Conservation (phyloP, 352 stramenopile genomes). For the Phytophthora lateralis region DNA sequence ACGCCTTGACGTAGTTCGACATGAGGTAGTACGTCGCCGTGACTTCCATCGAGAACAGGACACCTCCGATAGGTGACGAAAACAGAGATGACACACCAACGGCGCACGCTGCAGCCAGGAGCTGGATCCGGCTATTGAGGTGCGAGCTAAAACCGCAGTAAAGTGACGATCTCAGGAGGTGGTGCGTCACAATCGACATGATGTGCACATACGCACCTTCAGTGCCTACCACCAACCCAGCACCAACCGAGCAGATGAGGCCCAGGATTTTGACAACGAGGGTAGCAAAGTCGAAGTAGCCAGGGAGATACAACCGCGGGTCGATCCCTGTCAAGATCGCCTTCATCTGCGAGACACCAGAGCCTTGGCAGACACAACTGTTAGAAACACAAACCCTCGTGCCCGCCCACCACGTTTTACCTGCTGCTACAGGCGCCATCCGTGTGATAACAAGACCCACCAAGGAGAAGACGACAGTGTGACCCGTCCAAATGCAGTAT, state of each 20-base stretch:
- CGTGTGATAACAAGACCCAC: constrained; percentile 62
- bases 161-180: constrained; percentile 71
- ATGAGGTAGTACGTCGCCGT: constrained; percentile 84
- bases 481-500: constrained; percentile 61
- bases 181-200: constrained; percentile 89
- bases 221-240: constrained; percentile 95
- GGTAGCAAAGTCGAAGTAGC: constrained; percentile 73
- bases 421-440: constrained; percentile 61
- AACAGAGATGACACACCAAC: constrained; percentile 93
- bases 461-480: constrained; percentile 68
- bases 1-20: constrained; percentile 86
- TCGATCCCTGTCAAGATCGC: constrained; percentile 80
- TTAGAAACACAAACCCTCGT: neutral
- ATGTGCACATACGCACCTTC: constrained; percentile 98
- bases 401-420: constrained; percentile 5
- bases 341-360: constrained; percentile 86
- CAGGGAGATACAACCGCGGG: constrained; percentile 69
- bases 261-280: constrained; percentile 87
- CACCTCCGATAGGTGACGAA: constrained; percentile 90
- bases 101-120: constrained; percentile 89
- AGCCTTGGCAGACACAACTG: constrained; percentile 36
- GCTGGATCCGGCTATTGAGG: constrained; percentile 77
- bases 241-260: constrained; percentile 92
- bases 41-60: constrained; percentile 94
- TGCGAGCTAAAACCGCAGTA: constrained; percentile 72